Conservation (phyloP, 805 yeast species). For the Spathaspora girioi region DNA sequence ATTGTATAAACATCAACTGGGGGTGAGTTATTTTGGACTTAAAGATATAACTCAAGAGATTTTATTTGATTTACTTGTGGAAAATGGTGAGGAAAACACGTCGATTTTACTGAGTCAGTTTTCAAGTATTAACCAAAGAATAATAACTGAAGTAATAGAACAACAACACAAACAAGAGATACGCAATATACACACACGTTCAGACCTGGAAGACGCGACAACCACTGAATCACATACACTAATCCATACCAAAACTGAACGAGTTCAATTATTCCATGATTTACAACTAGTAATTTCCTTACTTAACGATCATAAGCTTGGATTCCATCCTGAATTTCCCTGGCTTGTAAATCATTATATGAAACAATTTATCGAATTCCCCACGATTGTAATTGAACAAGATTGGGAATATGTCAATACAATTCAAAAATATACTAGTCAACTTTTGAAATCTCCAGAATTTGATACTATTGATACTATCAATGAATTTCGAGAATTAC, state of each 20-base stretch:
- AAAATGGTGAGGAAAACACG: not conserved
- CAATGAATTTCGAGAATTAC: slow-evolving; percentile 18
- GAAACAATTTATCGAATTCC: slow-evolving; percentile 15
- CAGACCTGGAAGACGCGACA: not conserved
- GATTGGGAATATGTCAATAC: slow-evolving; percentile 20
- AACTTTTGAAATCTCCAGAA: not conserved
- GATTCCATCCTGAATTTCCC: slow-evolving; percentile 22
- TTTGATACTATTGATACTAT: slow-evolving; percentile 21
- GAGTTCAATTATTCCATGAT: slow-evolving; percentile 10
- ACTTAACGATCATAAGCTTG: slow-evolving; percentile 22
- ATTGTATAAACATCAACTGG: slow-evolving; percentile 2
- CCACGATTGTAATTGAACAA: slow-evolving; percentile 11
- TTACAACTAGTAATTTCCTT: slow-evolving; percentile 20
- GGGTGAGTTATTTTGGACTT: slow-evolving; percentile 2
- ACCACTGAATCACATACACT: not conserved
- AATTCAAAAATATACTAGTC: slow-evolving; percentile 7
- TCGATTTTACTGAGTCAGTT: not conserved
- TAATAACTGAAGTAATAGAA: not conserved
- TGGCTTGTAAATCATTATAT: slow-evolving; percentile 20
- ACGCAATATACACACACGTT: too few species aligned
- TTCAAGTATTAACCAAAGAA: not conserved
- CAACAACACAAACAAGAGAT: not conserved
- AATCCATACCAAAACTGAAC: slow-evolving; percentile 11
- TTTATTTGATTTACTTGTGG: not conserved
- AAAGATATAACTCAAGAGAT: not conserved